A percentile compares a stretch with the other conserved stretches of the same genome.
These are phyloP conservation scores for Neophaeococcomyces aloes DNA, from an alignment of 2,329 filamentous ascomycete genomes.

Conservation along the genomic window DNA sequence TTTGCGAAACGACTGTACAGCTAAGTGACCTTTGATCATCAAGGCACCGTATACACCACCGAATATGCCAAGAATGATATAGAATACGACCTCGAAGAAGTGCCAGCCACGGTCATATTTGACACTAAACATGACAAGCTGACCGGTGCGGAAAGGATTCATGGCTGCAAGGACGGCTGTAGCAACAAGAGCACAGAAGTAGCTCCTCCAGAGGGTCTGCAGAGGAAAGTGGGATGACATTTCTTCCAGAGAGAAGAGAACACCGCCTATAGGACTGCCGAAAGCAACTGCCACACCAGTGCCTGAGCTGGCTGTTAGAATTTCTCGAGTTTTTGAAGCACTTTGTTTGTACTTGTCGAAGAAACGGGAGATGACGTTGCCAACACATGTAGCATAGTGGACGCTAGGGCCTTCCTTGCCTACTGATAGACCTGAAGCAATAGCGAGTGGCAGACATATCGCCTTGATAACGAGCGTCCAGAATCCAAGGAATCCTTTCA, in stretches of 20 bases:
- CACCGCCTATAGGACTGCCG: constrained; percentile 91
- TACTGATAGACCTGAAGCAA: constrained; percentile 85
- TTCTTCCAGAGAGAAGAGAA: constrained; percentile 93
- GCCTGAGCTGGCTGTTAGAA: constrained; percentile 85
- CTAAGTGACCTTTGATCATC: constrained; percentile 95
- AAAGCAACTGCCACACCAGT: constrained; percentile 95
- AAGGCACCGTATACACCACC: constrained; percentile 92
- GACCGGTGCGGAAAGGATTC: constrained; percentile 94
- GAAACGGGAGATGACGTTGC: constrained; percentile 86
- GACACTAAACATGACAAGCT: constrained; percentile 98
- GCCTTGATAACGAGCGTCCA: constrained; percentile 94
- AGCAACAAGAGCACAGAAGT: constrained; percentile 92
- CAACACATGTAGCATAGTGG: constrained; percentile 96
- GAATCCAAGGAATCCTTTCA: constrained; percentile 92
- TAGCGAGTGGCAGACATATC: constrained; percentile 77
- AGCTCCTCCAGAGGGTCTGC: constrained; percentile 95
- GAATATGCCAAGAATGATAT: constrained; percentile 81
- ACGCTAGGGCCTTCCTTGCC: constrained; percentile 97
- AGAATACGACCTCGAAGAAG: constrained; percentile 92
- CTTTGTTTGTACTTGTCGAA: constrained; percentile 89
- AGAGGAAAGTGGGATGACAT: constrained; percentile 95
- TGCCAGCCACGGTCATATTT: constrained; percentile 94
- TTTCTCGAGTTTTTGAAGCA: constrained; percentile 88
- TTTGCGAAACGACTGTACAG: constrained; percentile 84
- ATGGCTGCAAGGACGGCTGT: constrained; percentile 87